A percentile compares a stretch with the other conserved stretches of the same genome.
phyloP scores from a whole-genome alignment of 805 yeast species.

The Candida sonorensis region DNA sequence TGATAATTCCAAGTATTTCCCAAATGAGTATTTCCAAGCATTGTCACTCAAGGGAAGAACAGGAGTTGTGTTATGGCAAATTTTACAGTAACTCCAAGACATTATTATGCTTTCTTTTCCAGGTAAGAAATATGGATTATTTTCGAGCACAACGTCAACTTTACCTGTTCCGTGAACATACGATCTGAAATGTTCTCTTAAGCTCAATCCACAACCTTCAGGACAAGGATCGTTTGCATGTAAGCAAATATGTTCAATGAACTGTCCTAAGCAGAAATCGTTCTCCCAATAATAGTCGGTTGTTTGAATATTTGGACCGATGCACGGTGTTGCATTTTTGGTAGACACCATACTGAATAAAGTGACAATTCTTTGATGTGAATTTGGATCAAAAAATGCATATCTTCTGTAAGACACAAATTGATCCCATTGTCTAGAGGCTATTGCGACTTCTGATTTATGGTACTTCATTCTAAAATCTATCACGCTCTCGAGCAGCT shows the following conservation, averaged over 20 bases:
- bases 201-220: constrained; percentile 71
- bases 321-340: constrained; percentile 83
- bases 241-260: constrained; percentile 69
- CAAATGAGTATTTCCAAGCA: constrained; percentile 88
- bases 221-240: constrained; percentile 64
- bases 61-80: constrained; percentile 70
- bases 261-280: constrained; percentile 86
- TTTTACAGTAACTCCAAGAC: constrained; percentile 89
- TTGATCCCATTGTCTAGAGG: constrained; percentile 63
- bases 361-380: constrained; percentile 74
- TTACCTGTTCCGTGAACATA: constrained; percentile 87
- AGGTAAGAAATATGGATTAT: constrained; percentile 46
- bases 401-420: constrained; percentile 36
- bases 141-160: constrained; percentile 70
- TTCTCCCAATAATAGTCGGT: constrained; percentile 88
- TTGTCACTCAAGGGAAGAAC: constrained; percentile 76
- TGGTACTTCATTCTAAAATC: constrained; percentile 22
- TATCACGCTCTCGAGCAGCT: constrained; percentile 30
- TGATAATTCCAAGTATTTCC: constrained; percentile 81
- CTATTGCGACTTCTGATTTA: constrained; percentile 26
- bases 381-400: constrained; percentile 56
- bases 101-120: constrained; percentile 62
- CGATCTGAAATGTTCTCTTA: constrained; percentile 71
- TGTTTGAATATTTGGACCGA: constrained; percentile 80
- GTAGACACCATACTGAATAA: constrained; percentile 78